Evolutionary conservation across 1,284 basidiomycete species (phyloP), one percentile per base, ranked within the genome.

Genomic region (Chiua sp.): DNA sequence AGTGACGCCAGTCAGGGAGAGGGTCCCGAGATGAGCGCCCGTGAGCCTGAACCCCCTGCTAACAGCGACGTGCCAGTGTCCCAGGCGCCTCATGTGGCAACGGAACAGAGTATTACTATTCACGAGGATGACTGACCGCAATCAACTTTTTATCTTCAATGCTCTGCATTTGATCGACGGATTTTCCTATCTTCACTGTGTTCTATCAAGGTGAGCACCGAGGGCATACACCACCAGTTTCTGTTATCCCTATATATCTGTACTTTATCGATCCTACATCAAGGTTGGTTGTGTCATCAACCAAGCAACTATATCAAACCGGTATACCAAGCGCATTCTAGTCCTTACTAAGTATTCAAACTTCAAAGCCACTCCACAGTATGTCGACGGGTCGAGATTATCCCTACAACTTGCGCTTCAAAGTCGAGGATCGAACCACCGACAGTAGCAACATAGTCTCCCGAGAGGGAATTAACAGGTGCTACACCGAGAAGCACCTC

Each of bases 401-500:
- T 68, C 4, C 79, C 85, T 1, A 82, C 71, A 6, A 83, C 79
- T 66, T 80, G 82, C 49, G 81, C 78, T 54, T 75, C 75, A 26
- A 79, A 65, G 52, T 79, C 74, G 49, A 82, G 74, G 42, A 79
- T 63, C 33, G 72, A 72, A 30, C 79, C 75, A 18, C 78, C 77
- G 49, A 79, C 75, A 55, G 79, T 85, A 13, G 56, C 87, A 15
- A 89, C 86, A 59, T 86, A 77, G 55, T 87, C 84, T 47, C 67
- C 64, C 11, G 60, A 63, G 16, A 66, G 62, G 23, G 70, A 59
- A 4, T 71, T 64, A 26, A 69, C 63, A 3, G 58, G 57, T 13
- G 74, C 63, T 1, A 85, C 70, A 11, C 83, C 85, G 5, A 89
- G 76, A 35, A 91, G 65, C 32, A 87, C 81, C 35, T 91, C 88